Base-by-base conservation (phyloP, 129 eudicot species). In the Artemisia tridentata region DNA sequence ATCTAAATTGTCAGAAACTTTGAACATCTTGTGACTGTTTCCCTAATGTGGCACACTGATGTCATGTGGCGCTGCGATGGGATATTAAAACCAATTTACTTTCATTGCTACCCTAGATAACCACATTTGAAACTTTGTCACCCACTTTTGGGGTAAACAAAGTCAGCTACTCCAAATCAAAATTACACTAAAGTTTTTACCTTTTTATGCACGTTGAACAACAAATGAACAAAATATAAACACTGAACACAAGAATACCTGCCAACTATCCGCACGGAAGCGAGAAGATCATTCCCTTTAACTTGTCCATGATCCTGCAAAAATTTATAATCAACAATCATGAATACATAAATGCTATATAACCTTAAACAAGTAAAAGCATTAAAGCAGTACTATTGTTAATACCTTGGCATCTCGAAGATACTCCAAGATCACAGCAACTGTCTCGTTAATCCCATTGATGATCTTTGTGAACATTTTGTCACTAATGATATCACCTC, bases 211-310 rank as follows among this genome's bases (percentile, higher is more conserved):
- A 38, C 45, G 8, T 38, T 38, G 45, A 11, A 38, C 45, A 38
- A 71, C 55, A 19, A 7, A 38, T 13, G 25, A 69, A 73, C 15
- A 17, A 8, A 50, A 49, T 20, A 57, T 15, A 63, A 23, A 6
- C 20, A 43, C 4, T 46, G 27, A 34, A 57, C 60, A 31, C 2
- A 34, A 68, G 18, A 13, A 45, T 81, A 91, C 97, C 97, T 93
- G 69, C 99, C 99, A 62, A 88, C 84, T 17, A 93, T 57, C 60
- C 99, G 84, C 56, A 93, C 96, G 7, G 90, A 87, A 67, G 96
- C 99, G 71, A 93, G 91, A 78, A 93, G 86, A 82, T 93, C 97
- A 69, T 87, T 87, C 67, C 99, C 99, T 78, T 84, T 93, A 55
- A 73, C 76, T 69, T 80, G 86, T 52, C 81, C 89, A 80, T 93